A percentile compares a stretch with the other conserved stretches of the same genome.
These are phyloP conservation scores for Aquilaria sinensis DNA, from an alignment of 345 rosid species.

Conservation along the genomic window DNA sequence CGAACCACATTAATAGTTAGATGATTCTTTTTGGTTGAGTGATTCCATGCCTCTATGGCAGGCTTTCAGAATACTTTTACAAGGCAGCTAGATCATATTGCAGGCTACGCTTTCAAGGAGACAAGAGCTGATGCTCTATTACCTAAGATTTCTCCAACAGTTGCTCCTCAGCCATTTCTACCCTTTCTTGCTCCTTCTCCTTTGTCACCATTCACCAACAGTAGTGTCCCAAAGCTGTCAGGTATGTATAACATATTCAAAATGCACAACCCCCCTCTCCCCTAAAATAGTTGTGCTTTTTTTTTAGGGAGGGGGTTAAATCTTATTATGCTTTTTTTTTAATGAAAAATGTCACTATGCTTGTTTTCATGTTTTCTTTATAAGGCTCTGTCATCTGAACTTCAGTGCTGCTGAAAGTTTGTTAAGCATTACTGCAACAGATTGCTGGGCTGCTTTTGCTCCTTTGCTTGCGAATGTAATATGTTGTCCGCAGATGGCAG, in stretches of 20 bases:
- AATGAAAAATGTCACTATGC: background rate
- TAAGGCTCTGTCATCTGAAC: constrained; percentile 72
- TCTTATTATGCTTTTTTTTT: constrained; percentile 4
- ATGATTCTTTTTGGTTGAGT: background rate
- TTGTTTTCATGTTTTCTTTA: constrained; percentile 1
- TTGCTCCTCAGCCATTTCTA: constrained; percentile 81
- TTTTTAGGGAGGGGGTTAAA: too few relatives aligned
- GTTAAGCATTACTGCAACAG: constrained; percentile 71
- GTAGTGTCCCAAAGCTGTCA: constrained; percentile 65
- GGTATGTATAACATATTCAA: constrained; percentile 35
- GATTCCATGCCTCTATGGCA: constrained; percentile 18
- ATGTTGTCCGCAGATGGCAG: constrained; percentile 94
- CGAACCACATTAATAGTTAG: too few relatives aligned
- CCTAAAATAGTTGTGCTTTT: too few relatives aligned
- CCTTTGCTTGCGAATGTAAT: constrained; percentile 83
- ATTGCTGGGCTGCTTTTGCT: constrained; percentile 76
- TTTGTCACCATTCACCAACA: constrained; percentile 66
- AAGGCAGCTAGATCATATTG: constrained; percentile 15
- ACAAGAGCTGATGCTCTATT: constrained; percentile 29
- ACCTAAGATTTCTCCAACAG: constrained; percentile 67
- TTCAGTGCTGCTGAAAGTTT: constrained; percentile 64
- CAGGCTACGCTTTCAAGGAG: constrained; percentile 13
- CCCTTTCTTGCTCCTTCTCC: constrained; percentile 94
- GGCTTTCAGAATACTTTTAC: constrained; percentile 42
- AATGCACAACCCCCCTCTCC: too few relatives aligned